A percentile compares a stretch with the other conserved stretches of the same genome.
phyloP scores from a whole-genome alignment of 257 asterid species.

The Solanum piurae region DNA sequence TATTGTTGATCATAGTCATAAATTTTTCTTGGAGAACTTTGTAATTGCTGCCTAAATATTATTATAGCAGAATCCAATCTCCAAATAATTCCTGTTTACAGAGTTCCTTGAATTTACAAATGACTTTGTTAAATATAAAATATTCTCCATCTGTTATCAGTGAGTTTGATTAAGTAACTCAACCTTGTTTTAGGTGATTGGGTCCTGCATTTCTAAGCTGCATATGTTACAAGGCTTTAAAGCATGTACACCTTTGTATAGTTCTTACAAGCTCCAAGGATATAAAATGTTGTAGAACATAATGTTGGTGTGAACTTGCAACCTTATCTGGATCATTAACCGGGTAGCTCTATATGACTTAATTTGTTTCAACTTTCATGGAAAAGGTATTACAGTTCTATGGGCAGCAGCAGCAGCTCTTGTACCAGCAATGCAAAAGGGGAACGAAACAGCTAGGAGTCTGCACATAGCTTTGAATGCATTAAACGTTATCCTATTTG shows the following conservation, averaged over 20 bases:
- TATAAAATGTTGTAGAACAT: background rate
- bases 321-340: background rate
- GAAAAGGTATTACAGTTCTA: conserved; percentile 65
- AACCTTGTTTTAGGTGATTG: background rate
- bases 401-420: conserved; percentile 97
- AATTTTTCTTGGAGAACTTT: background rate
- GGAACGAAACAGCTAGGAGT: conserved; percentile 80
- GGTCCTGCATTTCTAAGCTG: background rate
- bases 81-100: background rate
- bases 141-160: background rate
- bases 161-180: background rate
- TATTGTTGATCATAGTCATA: background rate
- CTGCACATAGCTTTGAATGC: conserved; percentile 69
- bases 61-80: background rate
- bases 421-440: conserved; percentile 95
- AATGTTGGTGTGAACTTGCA: background rate
- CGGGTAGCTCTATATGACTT: background rate
- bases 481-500: conserved; percentile 60
- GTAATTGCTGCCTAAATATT: background rate
- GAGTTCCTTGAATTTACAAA: background rate
- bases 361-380: background rate
- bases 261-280: background rate
- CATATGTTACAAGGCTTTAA: background rate
- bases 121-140: background rate
- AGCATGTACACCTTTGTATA: background rate